Base-by-base conservation (phyloP, 1,139 yeast species). In the Geotrichum klebahnii region DNA sequence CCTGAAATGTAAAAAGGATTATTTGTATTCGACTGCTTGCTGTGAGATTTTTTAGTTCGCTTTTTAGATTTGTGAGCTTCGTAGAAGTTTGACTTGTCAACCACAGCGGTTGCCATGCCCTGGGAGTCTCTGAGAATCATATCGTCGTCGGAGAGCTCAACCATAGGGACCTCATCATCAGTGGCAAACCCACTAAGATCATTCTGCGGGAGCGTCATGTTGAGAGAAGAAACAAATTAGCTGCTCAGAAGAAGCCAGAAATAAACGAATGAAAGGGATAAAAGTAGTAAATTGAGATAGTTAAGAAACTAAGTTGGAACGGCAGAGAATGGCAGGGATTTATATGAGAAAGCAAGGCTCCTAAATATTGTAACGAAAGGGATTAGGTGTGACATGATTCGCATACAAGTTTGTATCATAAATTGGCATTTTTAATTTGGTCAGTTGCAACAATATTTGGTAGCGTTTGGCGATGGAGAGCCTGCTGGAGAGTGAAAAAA, bases 81-180 rank as follows among this genome's bases (percentile, higher is more conserved):
- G 33, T 35, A 8, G 41, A 10, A 29, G 33, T 24, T 20, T 22
- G 23, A 19, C 14, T 14, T 19, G 20, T 36, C 41, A 14, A 28
- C 31, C 19, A 42, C 38, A 10, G 34, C 45, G 17, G 37, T 23
- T 5, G 34, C 34, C 37, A 33, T 10, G 12, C 46, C 33, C 8
- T 39, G 16, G 36, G 34, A 29, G 34, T 42, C 37, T 3, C 12
- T 8, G 8, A 32, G n/a, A 9, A 42, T 32, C 17, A 14, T 22
- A 31, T 49, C 45, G 29, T 49, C 43, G 16, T 39, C 41, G 3
- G 38, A 33, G 16, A 37, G 40, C 26, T 44, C 44, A 20, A 46
- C 23, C n/a, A 37, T 29, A 14, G 49, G 48, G 17, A 49, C 44
- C 14, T 43, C 47, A 26, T 44, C 44, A 23, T 46, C 49, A 14